These are phyloP conservation scores for Gymnopus androsaceus DNA, from an alignment of 1,284 basidiomycete genomes.

Conservation along the genomic window DNA sequence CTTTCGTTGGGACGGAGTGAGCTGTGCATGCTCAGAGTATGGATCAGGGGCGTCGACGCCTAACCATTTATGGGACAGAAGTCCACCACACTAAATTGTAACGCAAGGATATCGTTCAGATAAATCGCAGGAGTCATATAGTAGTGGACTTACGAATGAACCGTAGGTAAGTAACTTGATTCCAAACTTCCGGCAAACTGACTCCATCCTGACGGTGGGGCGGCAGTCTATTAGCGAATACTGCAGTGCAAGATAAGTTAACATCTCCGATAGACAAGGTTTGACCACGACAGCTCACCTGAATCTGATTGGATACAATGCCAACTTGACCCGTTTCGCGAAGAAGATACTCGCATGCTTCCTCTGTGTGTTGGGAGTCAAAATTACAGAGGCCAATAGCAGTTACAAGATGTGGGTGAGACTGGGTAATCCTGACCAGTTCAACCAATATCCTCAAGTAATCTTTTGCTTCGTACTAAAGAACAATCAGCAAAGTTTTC, in stretches of 20 bases:
- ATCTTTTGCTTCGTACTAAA: constrained; percentile 56
- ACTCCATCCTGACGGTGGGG: constrained; percentile 57
- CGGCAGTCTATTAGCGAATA: constrained; percentile 64
- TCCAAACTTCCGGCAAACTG: constrained; percentile 54
- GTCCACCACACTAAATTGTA: constrained; percentile 55
- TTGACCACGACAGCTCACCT: constrained; percentile 36
- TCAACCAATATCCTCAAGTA: constrained; percentile 54
- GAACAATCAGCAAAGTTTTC: constrained; percentile 23
- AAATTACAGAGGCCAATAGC: constrained; percentile 68
- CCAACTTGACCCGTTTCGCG: constrained; percentile 41
- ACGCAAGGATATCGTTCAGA: not conserved
- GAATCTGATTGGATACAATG: constrained; percentile 69
- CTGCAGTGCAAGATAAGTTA: not conserved
- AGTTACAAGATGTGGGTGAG: constrained; percentile 41
- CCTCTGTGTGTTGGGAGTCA: constrained; percentile 53
- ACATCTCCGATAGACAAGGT: not conserved
- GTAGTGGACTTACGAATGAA: constrained; percentile 45
- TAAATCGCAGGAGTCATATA: not conserved
- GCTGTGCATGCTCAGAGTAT: constrained; percentile 42
- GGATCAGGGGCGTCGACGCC: constrained; percentile 52
- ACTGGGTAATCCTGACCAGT: constrained; percentile 39
- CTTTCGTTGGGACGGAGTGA: constrained; percentile 66
- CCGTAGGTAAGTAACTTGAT: constrained; percentile 65
- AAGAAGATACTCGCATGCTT: constrained; percentile 53
- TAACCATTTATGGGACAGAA: constrained; percentile 61